Percentiles rank a stretch among this genome's conserved stretches.
phyloP scores from a whole-genome alignment of 352 stramenopile species.

The Hyaloperonospora brassicae region DNA sequence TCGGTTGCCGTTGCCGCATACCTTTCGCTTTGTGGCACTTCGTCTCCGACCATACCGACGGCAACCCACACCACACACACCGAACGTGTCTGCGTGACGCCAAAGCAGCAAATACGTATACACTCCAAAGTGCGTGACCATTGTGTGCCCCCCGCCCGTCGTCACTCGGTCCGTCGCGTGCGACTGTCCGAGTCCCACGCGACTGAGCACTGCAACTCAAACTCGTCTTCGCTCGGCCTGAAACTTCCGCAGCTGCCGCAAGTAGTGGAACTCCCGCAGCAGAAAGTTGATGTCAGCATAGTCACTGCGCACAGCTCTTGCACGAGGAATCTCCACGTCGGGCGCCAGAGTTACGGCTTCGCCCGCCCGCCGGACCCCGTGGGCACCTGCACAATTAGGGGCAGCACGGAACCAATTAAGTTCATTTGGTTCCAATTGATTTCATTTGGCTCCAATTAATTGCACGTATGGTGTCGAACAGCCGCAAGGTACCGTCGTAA shows the following conservation, averaged over 20 bases:
- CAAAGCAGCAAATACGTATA: too few species aligned
- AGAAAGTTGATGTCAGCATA: conserved; percentile 55
- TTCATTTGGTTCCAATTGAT: too few species aligned
- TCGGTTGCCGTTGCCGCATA: too few species aligned
- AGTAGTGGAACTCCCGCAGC: conserved; percentile 64
- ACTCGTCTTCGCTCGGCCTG: conserved; percentile 48
- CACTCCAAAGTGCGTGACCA: too few species aligned
- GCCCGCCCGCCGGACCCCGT: conserved; percentile 20
- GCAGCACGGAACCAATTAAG: not conserved
- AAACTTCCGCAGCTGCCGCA: conserved; percentile 68
- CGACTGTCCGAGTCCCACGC: too few species aligned
- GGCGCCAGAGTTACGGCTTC: conserved; percentile 22
- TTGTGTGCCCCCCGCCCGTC: too few species aligned
- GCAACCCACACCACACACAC: too few species aligned
- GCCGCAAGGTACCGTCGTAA: conserved; percentile 24
- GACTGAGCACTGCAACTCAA: conserved; percentile 5
- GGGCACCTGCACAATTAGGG: conserved; percentile 11
- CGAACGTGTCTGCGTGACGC: too few species aligned
- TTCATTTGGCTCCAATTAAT: too few species aligned
- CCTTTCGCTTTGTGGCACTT: too few species aligned
- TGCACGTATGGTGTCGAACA: not conserved
- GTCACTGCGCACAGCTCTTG: conserved; percentile 8
- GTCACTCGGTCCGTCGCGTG: too few species aligned
- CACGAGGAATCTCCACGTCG: conserved; percentile 19
- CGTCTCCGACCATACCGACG: too few species aligned